Conservation (phyloP, 2,329 filamentous ascomycete species). For the Colletotrichum theobromicola region DNA sequence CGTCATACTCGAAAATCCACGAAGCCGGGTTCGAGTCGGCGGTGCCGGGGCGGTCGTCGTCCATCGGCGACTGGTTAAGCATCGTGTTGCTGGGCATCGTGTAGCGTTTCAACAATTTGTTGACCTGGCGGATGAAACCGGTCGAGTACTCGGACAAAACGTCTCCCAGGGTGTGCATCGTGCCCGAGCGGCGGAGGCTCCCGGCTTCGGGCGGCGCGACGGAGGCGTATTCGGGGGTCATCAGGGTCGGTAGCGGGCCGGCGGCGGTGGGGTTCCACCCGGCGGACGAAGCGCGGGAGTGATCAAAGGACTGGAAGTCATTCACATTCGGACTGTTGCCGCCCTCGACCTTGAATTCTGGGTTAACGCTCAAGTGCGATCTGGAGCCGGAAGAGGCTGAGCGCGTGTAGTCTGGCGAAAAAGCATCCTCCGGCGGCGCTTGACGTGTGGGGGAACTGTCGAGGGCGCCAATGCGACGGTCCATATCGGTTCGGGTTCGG, state of each 20-base stretch:
- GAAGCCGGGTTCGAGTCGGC: conserved; percentile 21
- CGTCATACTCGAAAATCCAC: conserved; percentile 34
- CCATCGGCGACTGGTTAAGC: conserved; percentile 28
- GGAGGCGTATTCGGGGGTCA: neutral
- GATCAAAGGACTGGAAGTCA: neutral
- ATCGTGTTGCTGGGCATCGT: conserved; percentile 33
- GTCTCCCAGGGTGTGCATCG: conserved; percentile 38
- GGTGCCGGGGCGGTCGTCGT: conserved; percentile 22
- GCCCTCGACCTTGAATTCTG: conserved; percentile 18
- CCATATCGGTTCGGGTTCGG: conserved; percentile 55
- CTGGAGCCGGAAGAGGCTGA: conserved; percentile 5
- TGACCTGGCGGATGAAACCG: conserved; percentile 40
- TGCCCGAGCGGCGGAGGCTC: conserved; percentile 40
- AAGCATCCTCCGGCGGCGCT: conserved; percentile 1
- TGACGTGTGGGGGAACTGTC: conserved; percentile 41
- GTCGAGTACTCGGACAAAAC: conserved; percentile 36
- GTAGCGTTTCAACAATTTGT: conserved; percentile 42
- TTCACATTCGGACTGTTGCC: conserved; percentile 2
- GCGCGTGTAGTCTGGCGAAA: neutral
- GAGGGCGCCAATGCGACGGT: conserved; percentile 51
- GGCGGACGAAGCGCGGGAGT: conserved; percentile 4
- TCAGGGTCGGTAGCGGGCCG: conserved; percentile 3
- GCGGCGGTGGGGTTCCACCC: neutral
- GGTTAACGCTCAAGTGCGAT: neutral
- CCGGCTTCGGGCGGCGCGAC: conserved; percentile 1